Evolutionary conservation across 257 asterid genomes (phyloP).

Genomic region (Przewalskia tangutica): DNA sequence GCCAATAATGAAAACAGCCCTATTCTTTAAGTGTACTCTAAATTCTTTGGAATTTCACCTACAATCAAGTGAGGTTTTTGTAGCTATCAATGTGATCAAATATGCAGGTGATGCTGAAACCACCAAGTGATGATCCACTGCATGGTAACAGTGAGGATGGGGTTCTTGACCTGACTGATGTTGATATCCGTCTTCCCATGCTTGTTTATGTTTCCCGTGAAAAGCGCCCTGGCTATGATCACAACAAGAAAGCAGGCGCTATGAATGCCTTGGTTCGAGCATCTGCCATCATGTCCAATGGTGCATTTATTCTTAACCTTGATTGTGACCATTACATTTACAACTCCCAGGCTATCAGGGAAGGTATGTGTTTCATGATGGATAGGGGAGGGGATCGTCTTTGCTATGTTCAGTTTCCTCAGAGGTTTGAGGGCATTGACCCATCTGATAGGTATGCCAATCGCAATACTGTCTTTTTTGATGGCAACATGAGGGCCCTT

Average conservation of each 20-base stretch:
- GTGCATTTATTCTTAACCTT: slow-evolving; percentile 69
- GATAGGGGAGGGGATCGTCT: slow-evolving; percentile 66
- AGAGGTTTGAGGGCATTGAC: slow-evolving; percentile 67
- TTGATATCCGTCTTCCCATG: slow-evolving; percentile 72
- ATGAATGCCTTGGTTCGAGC: slow-evolving; percentile 81
- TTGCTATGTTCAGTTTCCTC: slow-evolving; percentile 69
- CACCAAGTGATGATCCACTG: slow-evolving; percentile 73
- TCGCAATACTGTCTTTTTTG: slow-evolving; percentile 61
- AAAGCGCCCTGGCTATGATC: slow-evolving; percentile 75
- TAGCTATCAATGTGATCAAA: neutral
- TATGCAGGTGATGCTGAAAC: slow-evolving; percentile 68
- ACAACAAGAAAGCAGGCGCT: slow-evolving; percentile 79
- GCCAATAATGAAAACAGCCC: too few species aligned
- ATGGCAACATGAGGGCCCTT: slow-evolving; percentile 71
- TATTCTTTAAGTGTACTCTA: neutral
- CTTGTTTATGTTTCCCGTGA: slow-evolving; percentile 76
- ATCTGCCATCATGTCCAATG: slow-evolving; percentile 75
- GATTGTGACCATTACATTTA: slow-evolving; percentile 71
- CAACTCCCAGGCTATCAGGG: slow-evolving; percentile 65
- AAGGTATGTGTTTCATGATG: slow-evolving; percentile 85
- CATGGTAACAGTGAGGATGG: slow-evolving; percentile 39
- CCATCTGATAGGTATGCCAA: slow-evolving; percentile 71
- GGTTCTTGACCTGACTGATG: slow-evolving; percentile 36
- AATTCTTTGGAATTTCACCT: neutral
- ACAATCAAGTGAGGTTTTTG: slow-evolving; percentile 20